Base-by-base conservation (phyloP, 2,329 filamentous ascomycete species). In the Aspergillus eucalypticola region DNA sequence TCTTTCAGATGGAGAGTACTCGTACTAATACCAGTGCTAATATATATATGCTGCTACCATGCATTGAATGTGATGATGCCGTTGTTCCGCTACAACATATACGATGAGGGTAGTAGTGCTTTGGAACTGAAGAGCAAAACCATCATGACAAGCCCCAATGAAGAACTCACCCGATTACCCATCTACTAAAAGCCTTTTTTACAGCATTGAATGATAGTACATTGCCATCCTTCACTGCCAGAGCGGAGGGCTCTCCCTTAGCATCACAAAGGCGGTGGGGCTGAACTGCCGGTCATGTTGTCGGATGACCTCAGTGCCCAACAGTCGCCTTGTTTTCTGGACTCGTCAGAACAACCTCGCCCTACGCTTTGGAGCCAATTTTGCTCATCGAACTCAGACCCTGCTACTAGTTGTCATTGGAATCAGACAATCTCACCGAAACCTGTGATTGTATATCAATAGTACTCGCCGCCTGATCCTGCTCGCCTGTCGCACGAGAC, bases 231-330 rank as follows among this genome's bases (percentile, higher is more conserved):
- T 13, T 19, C 41, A 23, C 19, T 13, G 10, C 10, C 21, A 6
- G 17, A 11, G 41, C 41, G 41, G 41, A 21, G 19, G 11, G 41
- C 17, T 8, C 13, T 15, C 23, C 41, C 41, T 15, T 44, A 44
- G 41, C 41, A 19, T 44, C 17, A n/a, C 19, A 5, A 44, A 38
- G 52, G 52, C 52, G 52, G 52, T 54, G 52, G 38, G 44, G 52
- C 52, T 23, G 42, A 54, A 42, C 5, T 46, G 53, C 53, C 53
- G 53, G 53, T 17, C 39, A 19, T 23, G 53, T 55, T 46, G 53
- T 55, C 39, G 19, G 25, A 54, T 54, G 52, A 54, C 39, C 52
- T 54, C 52, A 54, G 52, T 54, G 53, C 53, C 39, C 53, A 55
- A 55, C 27, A 55, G 39, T 55, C 39, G 39, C 53, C 53, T 35